phyloP scores from a whole-genome alignment of 2,329 filamentous ascomycete genomes.

The Venturia pyrina region DNA sequence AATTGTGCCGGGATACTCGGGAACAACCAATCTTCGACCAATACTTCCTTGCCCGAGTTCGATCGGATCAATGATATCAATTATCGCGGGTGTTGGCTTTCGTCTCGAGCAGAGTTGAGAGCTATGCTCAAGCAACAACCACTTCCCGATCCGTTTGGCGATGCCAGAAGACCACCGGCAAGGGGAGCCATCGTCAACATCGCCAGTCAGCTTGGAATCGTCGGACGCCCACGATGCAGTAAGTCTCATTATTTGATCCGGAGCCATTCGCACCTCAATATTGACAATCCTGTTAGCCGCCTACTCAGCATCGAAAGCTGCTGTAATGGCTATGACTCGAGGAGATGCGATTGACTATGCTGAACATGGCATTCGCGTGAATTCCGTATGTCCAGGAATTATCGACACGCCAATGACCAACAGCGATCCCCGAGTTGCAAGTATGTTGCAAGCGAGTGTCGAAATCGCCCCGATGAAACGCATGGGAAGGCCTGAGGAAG shows the following conservation, averaged over 20 bases:
- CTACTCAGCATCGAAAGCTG: slow-evolving; percentile 50
- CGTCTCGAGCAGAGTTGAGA: slow-evolving; percentile 6
- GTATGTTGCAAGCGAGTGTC: slow-evolving; percentile 19
- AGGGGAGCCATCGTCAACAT: slow-evolving; percentile 12
- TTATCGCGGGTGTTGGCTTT: slow-evolving; percentile 28
- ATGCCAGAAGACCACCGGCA: slow-evolving; percentile 9
- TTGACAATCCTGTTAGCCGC: slow-evolving; percentile 30
- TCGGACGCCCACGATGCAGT: slow-evolving; percentile 12
- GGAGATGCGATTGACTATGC: slow-evolving; percentile 23
- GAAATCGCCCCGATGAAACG: slow-evolving; percentile 26
- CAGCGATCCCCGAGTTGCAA: slow-evolving; percentile 18
- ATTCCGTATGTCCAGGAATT: slow-evolving; percentile 24
- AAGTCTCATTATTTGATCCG: not conserved
- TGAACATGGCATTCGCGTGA: slow-evolving; percentile 21
- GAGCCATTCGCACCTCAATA: not conserved
- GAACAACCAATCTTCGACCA: slow-evolving; percentile 31
- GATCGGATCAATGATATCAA: slow-evolving; percentile 47
- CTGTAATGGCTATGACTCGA: slow-evolving; percentile 47
- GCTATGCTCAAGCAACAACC: slow-evolving; percentile 12
- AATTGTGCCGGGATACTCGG: slow-evolving; percentile 46
- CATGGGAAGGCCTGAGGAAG: slow-evolving; percentile 28
- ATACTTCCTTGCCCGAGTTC: slow-evolving; percentile 39
- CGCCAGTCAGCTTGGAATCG: slow-evolving; percentile 10
- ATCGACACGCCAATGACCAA: slow-evolving; percentile 27
- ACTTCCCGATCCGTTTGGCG: slow-evolving; percentile 3